phyloP scores from a whole-genome alignment of 805 yeast species.

The Myxozyma neglecta region DNA sequence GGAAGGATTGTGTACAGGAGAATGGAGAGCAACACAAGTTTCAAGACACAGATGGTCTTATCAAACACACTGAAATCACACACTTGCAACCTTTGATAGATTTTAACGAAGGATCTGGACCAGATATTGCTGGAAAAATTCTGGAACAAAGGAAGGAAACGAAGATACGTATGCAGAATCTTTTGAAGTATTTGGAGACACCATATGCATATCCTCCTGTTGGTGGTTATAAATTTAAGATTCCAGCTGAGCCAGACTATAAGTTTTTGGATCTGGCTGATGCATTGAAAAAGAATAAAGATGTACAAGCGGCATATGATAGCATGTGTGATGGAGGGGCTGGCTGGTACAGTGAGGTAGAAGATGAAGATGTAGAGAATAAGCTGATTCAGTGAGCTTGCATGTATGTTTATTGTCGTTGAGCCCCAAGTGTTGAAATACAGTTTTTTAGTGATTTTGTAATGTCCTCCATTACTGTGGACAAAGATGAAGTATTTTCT shows the following conservation, averaged over 20 bases:
- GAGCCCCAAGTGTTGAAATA: not conserved
- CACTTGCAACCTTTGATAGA: conserved; percentile 5
- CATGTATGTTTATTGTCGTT: not conserved
- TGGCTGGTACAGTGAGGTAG: conserved; percentile 17
- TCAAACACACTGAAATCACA: not conserved
- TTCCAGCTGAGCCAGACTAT: not conserved
- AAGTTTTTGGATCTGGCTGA: not conserved
- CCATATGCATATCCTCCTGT: conserved; percentile 14
- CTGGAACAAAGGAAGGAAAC: not conserved
- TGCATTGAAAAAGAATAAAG: not conserved
- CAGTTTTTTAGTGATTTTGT: not conserved
- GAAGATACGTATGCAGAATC: not conserved
- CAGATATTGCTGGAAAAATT: not conserved
- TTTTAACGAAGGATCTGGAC: conserved; percentile 11
- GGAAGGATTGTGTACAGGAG: conserved; percentile 1
- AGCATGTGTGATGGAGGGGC: conserved; percentile 8
- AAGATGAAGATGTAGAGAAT: not conserved
- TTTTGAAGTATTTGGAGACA: not conserved
- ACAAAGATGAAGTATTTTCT: no score
- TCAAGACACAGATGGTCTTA: not conserved
- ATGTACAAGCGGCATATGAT: not conserved
- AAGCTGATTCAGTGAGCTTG: not conserved
- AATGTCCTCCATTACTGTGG: no score
- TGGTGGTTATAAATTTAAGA: not conserved
- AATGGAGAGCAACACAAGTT: conserved; percentile 1